Evolutionary conservation across 202 grass and related monocot species (phyloP).

Genomic region (Eragrostis tef): DNA sequence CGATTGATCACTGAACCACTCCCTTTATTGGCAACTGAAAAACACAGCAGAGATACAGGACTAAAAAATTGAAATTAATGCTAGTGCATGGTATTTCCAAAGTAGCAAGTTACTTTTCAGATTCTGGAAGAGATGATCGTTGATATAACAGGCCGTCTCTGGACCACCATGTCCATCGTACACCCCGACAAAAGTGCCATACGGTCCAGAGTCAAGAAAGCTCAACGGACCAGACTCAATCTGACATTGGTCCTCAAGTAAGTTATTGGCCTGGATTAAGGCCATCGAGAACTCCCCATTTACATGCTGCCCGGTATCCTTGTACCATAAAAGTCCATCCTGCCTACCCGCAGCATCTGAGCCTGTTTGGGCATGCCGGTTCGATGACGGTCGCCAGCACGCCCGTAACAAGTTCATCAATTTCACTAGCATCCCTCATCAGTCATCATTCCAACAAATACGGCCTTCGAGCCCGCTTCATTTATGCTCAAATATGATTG

Average conservation of each 20-base stretch:
- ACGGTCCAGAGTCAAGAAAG: constrained; percentile 76
- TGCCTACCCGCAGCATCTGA: constrained; percentile 64
- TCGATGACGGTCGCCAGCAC: constrained; percentile 76
- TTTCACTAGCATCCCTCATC: constrained; percentile 84
- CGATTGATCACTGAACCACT: neutral
- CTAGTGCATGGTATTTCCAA: constrained; percentile 15
- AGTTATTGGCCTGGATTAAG: constrained; percentile 91
- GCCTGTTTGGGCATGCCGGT: constrained; percentile 54
- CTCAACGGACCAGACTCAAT: constrained; percentile 82
- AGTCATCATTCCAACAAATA: constrained; percentile 52
- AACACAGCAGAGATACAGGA: neutral
- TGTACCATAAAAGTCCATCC: constrained; percentile 98
- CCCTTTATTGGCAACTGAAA: constrained; percentile 9
- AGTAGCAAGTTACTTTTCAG: constrained; percentile 73
- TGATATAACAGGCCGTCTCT: constrained; percentile 86
- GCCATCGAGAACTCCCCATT: constrained; percentile 97
- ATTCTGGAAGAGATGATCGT: constrained; percentile 84
- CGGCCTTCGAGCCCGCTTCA: constrained; percentile 54
- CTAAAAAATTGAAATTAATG: constrained; percentile 21
- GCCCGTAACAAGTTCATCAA: constrained; percentile 91
- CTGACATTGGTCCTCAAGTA: constrained; percentile 95
- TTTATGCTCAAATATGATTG: constrained; percentile 25
- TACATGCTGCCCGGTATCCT: constrained; percentile 81
- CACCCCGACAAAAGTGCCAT: constrained; percentile 84
- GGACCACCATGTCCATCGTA: constrained; percentile 97